Percentiles rank a stretch among this genome's conserved stretches.
Conservation (phyloP, 495 filamentous ascomycete genomes). For the Paragyromitra xinjiangensis region DNA sequence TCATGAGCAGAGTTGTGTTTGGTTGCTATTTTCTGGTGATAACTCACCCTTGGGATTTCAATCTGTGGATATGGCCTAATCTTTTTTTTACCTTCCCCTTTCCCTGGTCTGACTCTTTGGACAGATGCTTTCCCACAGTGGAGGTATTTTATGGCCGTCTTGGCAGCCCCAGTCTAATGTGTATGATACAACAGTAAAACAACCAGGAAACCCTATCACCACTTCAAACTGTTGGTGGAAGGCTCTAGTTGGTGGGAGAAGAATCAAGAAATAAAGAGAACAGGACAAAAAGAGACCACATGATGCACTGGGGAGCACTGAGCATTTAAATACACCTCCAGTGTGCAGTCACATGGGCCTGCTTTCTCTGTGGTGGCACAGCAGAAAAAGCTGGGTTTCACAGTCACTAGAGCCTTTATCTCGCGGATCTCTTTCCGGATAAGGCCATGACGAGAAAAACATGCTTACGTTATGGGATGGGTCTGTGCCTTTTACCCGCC, state of each 20-base stretch:
- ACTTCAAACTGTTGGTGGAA: slow-evolving; percentile 14
- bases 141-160: slow-evolving; percentile 36
- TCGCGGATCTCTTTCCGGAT: slow-evolving; percentile 18
- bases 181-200: slow-evolving; percentile 16
- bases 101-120: background rate
- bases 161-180: slow-evolving; percentile 36
- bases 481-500: background rate
- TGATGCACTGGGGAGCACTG: slow-evolving; percentile 37
- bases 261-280: slow-evolving; percentile 13
- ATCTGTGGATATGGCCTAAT: slow-evolving; percentile 1
- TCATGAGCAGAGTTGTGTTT: slow-evolving; percentile 46
- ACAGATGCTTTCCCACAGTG: slow-evolving; percentile 4
- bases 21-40: slow-evolving; percentile 28
- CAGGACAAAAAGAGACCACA: slow-evolving; percentile 24
- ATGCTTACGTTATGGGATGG: slow-evolving; percentile 21
- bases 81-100: slow-evolving; percentile 17
- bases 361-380: slow-evolving; percentile 29
- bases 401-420: background rate
- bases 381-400: slow-evolving; percentile 28
- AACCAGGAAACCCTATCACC: slow-evolving; percentile 9
- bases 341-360: slow-evolving; percentile 40
- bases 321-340: slow-evolving; percentile 44
- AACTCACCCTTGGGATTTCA: slow-evolving; percentile 36
- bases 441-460: background rate
- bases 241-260: slow-evolving; percentile 8